These are phyloP conservation scores for Thermomyces lanuginosus DNA, from an alignment of 2,329 filamentous ascomycete species.

Conservation along the genomic window DNA sequence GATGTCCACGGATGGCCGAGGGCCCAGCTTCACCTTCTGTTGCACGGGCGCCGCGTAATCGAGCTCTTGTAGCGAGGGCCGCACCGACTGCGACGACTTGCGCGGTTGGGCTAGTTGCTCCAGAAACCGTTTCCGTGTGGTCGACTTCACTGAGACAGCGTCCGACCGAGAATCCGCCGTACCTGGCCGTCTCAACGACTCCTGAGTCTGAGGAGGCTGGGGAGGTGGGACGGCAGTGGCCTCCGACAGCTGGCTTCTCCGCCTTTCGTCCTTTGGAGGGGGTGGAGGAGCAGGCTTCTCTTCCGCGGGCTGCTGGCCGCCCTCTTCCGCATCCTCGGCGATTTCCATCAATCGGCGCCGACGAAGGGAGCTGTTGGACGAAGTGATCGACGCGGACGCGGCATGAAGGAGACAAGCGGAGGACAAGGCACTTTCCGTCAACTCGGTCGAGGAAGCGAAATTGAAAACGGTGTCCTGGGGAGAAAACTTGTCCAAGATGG, in stretches of 20 bases:
- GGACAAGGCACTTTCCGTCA: slow-evolving; percentile 76
- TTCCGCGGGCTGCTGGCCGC: no score
- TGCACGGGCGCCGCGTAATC: slow-evolving; percentile 23
- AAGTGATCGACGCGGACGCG: slow-evolving; percentile 69
- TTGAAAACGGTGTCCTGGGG: slow-evolving; percentile 77
- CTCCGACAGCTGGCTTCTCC: slow-evolving; percentile 18
- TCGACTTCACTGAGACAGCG: slow-evolving; percentile 12
- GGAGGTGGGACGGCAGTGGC: slow-evolving; percentile 19
- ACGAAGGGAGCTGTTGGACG: slow-evolving; percentile 64
- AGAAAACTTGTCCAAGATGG: slow-evolving; percentile 50
- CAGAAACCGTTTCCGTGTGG: slow-evolving; percentile 13
- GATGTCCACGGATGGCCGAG: slow-evolving; percentile 54
- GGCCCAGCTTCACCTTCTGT: slow-evolving; percentile 72
- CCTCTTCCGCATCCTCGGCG: slow-evolving; percentile 79
- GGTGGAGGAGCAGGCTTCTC: slow-evolving; percentile 23
- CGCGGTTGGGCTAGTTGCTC: slow-evolving; percentile 24
- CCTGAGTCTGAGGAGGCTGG: slow-evolving; percentile 8
- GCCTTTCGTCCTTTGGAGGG: slow-evolving; percentile 7
- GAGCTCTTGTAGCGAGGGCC: slow-evolving; percentile 30
- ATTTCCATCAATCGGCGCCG: slow-evolving; percentile 75
- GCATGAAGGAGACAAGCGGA: slow-evolving; percentile 80
- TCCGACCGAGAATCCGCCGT: slow-evolving; percentile 9
- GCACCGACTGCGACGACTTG: slow-evolving; percentile 25
- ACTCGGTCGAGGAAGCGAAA: slow-evolving; percentile 55
- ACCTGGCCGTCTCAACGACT: slow-evolving; percentile 4